Evolutionary conservation across 352 stramenopile species (phyloP).

Genomic region (Globisporangium nagaii): DNA sequence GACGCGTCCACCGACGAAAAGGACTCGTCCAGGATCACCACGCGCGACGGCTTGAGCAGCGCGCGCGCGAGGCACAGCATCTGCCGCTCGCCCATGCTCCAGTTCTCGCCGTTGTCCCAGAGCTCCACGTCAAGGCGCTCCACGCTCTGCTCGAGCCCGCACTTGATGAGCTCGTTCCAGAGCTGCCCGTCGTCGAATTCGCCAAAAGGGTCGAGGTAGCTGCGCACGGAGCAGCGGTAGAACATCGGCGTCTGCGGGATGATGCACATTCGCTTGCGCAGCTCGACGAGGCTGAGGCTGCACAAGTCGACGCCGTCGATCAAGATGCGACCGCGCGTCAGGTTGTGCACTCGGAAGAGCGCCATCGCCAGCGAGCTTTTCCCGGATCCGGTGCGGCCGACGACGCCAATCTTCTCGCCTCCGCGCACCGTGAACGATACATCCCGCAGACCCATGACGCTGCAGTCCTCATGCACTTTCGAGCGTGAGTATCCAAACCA

Average conservation of each 20-base stretch:
- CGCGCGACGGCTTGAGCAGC: slow-evolving; percentile 64
- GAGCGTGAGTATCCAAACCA: slow-evolving; percentile 25
- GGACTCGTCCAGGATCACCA: slow-evolving; percentile 86
- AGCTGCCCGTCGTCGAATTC: slow-evolving; percentile 60
- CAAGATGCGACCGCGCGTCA: slow-evolving; percentile 56
- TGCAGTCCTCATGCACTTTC: not conserved
- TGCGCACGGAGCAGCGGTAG: slow-evolving; percentile 87
- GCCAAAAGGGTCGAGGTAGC: slow-evolving; percentile 90
- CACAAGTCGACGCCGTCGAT: slow-evolving; percentile 86
- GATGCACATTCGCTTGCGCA: slow-evolving; percentile 38
- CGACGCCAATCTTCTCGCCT: slow-evolving; percentile 46
- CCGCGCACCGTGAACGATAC: slow-evolving; percentile 29
- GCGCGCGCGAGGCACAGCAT: slow-evolving; percentile 85
- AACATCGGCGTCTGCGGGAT: slow-evolving; percentile 90
- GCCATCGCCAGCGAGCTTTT: slow-evolving; percentile 53
- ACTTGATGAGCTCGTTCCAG: slow-evolving; percentile 29
- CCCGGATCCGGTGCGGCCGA: slow-evolving; percentile 43
- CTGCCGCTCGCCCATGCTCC: slow-evolving; percentile 88
- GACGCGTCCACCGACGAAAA: slow-evolving; percentile 51
- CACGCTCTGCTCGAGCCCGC: slow-evolving; percentile 23
- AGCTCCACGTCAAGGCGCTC: not conserved
- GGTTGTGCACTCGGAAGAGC: slow-evolving; percentile 35
- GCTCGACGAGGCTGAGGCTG: slow-evolving; percentile 18
- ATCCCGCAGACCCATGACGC: slow-evolving; percentile 23
- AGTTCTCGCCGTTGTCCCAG: slow-evolving; percentile 79